Base-by-base conservation (phyloP, 1,284 basidiomycete genomes). In the Stygiomarasmius scandens region DNA sequence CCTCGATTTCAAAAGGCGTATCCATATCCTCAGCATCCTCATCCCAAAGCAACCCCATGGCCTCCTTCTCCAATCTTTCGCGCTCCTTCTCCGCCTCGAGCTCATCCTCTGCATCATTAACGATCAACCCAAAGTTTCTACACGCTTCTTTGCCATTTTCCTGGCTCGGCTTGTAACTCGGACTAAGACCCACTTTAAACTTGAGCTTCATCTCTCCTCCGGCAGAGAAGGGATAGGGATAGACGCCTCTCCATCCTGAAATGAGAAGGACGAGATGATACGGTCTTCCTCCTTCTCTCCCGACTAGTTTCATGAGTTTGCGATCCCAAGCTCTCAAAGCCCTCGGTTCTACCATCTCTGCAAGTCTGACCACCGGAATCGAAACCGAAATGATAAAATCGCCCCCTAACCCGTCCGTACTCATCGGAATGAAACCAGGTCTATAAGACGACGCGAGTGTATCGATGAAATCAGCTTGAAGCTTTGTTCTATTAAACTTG, bases 261-360 rank as follows among this genome's bases (percentile, higher is more conserved):
- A 87, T 80, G 14, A 87, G 74, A n/a, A 88, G 75, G 2, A 79
- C 81, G 27, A 88, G 69, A 65, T 85, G 74, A 22, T 81, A 79
- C 1, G 76, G 71, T 22, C 74, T 73, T 12, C 29, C 29, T 12
- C 5, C 12, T 32, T n/a, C n/a, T n/a, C n/a, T n/a, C n/a, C n/a
- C n/a, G n/a, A 12, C 6, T 12, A 12, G 29, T 10, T 80, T 75
- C 3, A 86, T 72, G 2, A 86, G 73, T n/a, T 78, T 78, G 12
- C 78, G 74, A 64, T 86, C 85, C 85, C 85, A 87, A 25, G 85
- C 84, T 70, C 84, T 79, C 43, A 87, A 68, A 1, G 83, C 84
- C 38, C 79, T 79, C 4, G 83, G 74, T 12, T 81, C 75, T 20
- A 85, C 81, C 48, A 69, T 74, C 24, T 77, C 65, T 8, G 78